Evolutionary conservation across 2,329 filamentous ascomycete genomes (phyloP).

Genomic region (Pseudocercospora fijiensis): DNA sequence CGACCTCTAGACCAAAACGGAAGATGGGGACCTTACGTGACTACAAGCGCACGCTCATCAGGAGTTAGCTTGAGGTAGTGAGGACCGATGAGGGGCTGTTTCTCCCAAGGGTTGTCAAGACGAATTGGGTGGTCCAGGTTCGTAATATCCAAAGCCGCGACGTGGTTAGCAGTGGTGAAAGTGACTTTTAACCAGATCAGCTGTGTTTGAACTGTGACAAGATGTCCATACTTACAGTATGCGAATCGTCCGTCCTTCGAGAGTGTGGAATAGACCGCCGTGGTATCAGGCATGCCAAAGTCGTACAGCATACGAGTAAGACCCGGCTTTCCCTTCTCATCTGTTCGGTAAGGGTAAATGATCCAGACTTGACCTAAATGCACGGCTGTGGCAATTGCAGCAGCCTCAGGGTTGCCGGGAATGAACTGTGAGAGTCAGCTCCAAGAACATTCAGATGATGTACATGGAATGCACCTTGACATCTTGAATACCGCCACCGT

Average conservation of each 20-base stretch:
- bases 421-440: slow-evolving; percentile 49
- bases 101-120: slow-evolving; percentile 59
- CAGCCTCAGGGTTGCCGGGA: slow-evolving; percentile 58
- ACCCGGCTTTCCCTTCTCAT: slow-evolving; percentile 57
- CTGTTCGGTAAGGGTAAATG: slow-evolving; percentile 61
- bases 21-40: slow-evolving; percentile 38
- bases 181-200: slow-evolving; percentile 43
- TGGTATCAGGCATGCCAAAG: slow-evolving; percentile 56
- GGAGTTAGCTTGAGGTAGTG: slow-evolving; percentile 65
- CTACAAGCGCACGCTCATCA: slow-evolving; percentile 63
- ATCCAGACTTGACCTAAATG: slow-evolving; percentile 62
- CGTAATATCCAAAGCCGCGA: slow-evolving; percentile 61
- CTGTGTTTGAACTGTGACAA: not conserved
- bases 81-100: slow-evolving; percentile 60
- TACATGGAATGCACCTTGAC: slow-evolving; percentile 48
- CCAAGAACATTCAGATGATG: not conserved
- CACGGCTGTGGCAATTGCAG: slow-evolving; percentile 61
- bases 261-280: slow-evolving; percentile 63
- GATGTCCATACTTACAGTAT: slow-evolving; percentile 41
- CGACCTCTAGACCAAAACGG: not conserved
- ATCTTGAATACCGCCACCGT: slow-evolving; percentile 61
- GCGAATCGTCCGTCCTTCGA: slow-evolving; percentile 57
- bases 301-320: slow-evolving; percentile 59
- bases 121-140: slow-evolving; percentile 61
- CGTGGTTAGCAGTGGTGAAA: slow-evolving; percentile 61